These are phyloP conservation scores for Cinnamomum micranthum DNA, from an alignment of 164 flowering plant species.

Conservation along the genomic window DNA sequence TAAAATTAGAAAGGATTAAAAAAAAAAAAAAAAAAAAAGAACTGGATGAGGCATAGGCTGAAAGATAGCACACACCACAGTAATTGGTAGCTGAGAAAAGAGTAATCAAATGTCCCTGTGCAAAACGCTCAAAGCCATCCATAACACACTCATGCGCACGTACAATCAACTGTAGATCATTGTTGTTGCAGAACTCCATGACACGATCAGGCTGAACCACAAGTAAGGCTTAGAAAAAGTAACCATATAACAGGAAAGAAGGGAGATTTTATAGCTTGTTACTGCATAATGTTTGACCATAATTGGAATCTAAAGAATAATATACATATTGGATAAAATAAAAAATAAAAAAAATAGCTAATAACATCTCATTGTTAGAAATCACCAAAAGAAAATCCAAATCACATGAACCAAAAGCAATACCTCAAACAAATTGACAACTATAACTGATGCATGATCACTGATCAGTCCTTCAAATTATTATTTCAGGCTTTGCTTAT, in stretches of 20 bases:
- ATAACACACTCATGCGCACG: slow-evolving; percentile 99
- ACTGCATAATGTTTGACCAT: not conserved
- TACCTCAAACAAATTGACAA: no score
- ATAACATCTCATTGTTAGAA: no score
- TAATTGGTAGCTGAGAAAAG: slow-evolving; percentile 99
- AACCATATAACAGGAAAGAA: not conserved
- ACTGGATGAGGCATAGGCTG: not conserved
- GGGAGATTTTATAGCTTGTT: not conserved
- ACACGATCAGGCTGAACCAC: slow-evolving; percentile 92
- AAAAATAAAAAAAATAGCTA: no score
- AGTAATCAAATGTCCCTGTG: slow-evolving; percentile 98
- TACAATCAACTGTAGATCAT: slow-evolving; percentile 96
- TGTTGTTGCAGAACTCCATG: slow-evolving; percentile 99
- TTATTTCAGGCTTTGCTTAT: no score
- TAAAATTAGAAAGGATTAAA: not conserved
- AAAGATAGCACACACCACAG: slow-evolving; percentile 55
- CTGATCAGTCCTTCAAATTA: no score
- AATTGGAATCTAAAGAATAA: not conserved
- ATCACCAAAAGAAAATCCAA: no score
- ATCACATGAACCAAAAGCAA: no score
- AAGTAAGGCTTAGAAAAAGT: not conserved
- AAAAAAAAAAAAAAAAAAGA: not conserved
- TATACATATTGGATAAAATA: not conserved
- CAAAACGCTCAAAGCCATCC: slow-evolving; percentile 99
- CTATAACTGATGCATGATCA: no score